phyloP scores from a whole-genome alignment of 768 basidiomycete genomes.

The Tremella fuciformis region DNA sequence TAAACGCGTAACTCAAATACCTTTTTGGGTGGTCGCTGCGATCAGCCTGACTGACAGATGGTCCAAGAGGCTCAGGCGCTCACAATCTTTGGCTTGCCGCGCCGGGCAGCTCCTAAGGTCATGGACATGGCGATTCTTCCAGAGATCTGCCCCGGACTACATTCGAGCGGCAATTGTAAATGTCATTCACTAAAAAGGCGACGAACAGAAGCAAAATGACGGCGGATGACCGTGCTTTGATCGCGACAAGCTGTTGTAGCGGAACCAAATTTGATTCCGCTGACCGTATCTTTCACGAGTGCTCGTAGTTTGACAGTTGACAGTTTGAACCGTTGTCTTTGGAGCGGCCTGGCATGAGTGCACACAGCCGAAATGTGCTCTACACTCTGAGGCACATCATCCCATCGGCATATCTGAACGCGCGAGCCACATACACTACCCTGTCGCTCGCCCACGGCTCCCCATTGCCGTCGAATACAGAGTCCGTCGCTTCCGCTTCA shows the following conservation, averaged over 20 bases:
- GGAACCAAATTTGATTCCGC: slow-evolving; percentile 1
- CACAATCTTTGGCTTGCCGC: slow-evolving; percentile 43
- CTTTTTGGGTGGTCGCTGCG: slow-evolving; percentile 41
- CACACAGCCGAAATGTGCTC: slow-evolving; percentile 13
- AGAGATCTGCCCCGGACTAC: no score
- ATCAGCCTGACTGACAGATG: slow-evolving; percentile 1
- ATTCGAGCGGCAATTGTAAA: no score
- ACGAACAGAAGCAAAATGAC: no score
- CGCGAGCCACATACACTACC: background rate
- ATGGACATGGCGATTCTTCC: slow-evolving; percentile 34
- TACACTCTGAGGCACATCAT: slow-evolving; percentile 20
- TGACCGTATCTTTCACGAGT: background rate
- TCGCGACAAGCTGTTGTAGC: no score
- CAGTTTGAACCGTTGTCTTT: no score
- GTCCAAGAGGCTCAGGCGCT: background rate
- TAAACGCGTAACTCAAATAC: slow-evolving; percentile 22
- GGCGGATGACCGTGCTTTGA: no score
- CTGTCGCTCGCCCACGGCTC: slow-evolving; percentile 1
- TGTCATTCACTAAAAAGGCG: no score
- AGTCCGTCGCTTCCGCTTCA: background rate
- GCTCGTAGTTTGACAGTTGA: background rate
- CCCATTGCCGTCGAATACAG: background rate
- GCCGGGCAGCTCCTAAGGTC: slow-evolving; percentile 33
- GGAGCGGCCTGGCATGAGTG: background rate
- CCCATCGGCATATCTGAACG: no score